Evolutionary conservation across 129 eudicot species (phyloP).

Genomic region (Gnaphalium uliginosum): DNA sequence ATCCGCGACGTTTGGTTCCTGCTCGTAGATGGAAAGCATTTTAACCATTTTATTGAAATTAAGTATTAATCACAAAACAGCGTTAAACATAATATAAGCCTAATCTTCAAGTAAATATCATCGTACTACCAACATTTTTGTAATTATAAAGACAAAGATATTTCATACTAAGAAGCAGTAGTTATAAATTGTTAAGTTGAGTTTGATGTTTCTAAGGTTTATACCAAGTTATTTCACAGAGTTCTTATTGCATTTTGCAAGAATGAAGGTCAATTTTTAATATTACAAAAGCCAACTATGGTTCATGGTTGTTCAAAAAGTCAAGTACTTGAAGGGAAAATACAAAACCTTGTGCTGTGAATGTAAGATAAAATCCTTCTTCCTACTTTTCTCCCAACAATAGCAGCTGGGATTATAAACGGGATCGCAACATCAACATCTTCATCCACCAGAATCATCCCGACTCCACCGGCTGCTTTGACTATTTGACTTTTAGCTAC

Average conservation of each 20-base stretch:
- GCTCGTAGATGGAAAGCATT: conserved; percentile 13
- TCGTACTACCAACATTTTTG: no score
- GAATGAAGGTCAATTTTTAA: no score
- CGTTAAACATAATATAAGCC: no score
- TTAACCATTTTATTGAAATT: no score
- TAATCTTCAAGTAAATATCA: no score
- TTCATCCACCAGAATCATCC: conserved; percentile 78
- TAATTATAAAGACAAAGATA: no score
- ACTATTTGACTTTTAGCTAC: conserved; percentile 67
- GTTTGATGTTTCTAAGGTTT: no score
- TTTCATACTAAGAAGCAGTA: no score
- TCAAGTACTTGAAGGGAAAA: not conserved
- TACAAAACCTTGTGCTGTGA: conserved; percentile 50
- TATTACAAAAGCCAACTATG: not conserved
- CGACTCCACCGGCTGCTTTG: conserved; percentile 79
- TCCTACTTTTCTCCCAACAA: conserved; percentile 56
- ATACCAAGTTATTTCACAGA: no score
- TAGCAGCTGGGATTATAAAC: conserved; percentile 68
- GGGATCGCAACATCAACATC: conserved; percentile 70
- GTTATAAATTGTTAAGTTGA: no score
- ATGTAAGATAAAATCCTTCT: conserved; percentile 61
- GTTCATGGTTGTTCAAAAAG: not conserved
- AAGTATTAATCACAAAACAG: no score
- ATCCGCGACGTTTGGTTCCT: conserved; percentile 57
- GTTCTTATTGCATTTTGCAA: not conserved